These are phyloP conservation scores for Hypoxylon rickii DNA, from an alignment of 495 filamentous ascomycete genomes.

Conservation along the genomic window DNA sequence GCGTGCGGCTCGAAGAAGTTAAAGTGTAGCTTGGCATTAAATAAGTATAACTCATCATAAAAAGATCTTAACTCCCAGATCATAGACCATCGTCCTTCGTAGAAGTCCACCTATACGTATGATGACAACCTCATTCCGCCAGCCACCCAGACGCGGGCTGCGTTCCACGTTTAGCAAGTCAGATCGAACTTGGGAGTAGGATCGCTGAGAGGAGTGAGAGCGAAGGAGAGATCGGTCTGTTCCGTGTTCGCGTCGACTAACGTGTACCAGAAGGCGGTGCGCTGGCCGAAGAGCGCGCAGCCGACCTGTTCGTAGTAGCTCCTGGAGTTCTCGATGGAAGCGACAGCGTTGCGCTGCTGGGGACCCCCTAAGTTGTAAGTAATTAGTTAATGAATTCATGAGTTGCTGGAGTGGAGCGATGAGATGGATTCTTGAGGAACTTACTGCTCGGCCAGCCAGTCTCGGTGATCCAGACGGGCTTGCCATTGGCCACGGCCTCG, in stretches of 20 bases:
- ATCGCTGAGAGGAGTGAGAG: constrained; percentile 43
- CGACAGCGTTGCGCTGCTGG: constrained; percentile 59
- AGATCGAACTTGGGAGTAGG: constrained; percentile 57
- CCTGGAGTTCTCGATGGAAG: constrained; percentile 65
- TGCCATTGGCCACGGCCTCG: constrained; percentile 58
- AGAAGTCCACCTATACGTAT: too few relatives aligned
- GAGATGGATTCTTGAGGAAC: constrained; percentile 1
- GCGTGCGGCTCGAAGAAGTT: too few relatives aligned
- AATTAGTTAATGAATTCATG: background rate
- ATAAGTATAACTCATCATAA: too few relatives aligned
- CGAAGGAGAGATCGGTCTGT: constrained; percentile 29
- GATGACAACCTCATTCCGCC: too few relatives aligned
- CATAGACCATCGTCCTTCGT: too few relatives aligned
- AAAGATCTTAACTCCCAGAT: too few relatives aligned
- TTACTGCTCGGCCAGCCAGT: constrained; percentile 78
- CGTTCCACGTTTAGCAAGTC: constrained; percentile 39
- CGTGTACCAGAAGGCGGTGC: constrained; percentile 71
- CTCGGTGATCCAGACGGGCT: constrained; percentile 79
- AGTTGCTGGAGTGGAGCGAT: background rate
- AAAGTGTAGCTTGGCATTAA: too few relatives aligned
- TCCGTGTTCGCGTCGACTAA: constrained; percentile 61
- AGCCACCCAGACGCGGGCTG: background rate
- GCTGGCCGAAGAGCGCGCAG: constrained; percentile 64
- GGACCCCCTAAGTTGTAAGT: constrained; percentile 45
- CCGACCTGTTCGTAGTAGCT: constrained; percentile 72